Percentiles rank a stretch among this genome's conserved stretches.
Conservation (phyloP, 768 basidiomycete species). For the Nidularia pulvinata region DNA sequence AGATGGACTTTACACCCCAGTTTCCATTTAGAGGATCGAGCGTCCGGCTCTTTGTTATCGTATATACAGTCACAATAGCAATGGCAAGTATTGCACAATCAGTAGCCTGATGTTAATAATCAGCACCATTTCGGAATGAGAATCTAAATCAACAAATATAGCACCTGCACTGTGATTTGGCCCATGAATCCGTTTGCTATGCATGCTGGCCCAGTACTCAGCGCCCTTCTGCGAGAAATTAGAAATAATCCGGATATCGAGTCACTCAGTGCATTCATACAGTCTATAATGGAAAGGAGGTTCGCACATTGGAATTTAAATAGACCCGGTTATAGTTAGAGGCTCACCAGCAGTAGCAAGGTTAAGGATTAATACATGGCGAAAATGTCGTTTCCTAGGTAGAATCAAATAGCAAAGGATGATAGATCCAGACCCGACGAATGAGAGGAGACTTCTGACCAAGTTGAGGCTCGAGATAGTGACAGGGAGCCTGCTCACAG, state of each 20-base stretch:
- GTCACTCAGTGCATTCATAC: conserved; percentile 5
- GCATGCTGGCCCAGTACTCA: neutral
- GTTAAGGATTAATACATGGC: conserved; percentile 11
- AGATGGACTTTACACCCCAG: neutral
- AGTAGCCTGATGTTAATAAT: conserved; percentile 4
- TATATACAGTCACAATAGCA: conserved; percentile 9
- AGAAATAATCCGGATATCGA: conserved; percentile 9
- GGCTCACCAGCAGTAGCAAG: conserved; percentile 8
- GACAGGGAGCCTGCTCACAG: neutral
- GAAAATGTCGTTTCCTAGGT: conserved; percentile 7
- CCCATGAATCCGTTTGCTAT: neutral
- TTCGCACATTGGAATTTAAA: too few relatives aligned
- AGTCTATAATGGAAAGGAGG: conserved; percentile 2
- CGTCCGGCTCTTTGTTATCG: conserved; percentile 2
- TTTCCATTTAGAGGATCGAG: neutral
- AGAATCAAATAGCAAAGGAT: conserved; percentile 9
- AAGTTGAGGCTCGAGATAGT: conserved; percentile 4
- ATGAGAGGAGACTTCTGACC: conserved; percentile 5
- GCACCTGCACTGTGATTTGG: neutral
- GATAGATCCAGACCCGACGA: conserved; percentile 8
- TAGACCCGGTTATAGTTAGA: too few relatives aligned
- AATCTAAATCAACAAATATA: neutral
- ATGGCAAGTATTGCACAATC: conserved; percentile 11
- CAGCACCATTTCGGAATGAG: neutral
- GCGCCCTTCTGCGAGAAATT: neutral